Evolutionary conservation across 2,329 filamentous ascomycete genomes (phyloP).

Genomic region (Diaporthe eres): DNA sequence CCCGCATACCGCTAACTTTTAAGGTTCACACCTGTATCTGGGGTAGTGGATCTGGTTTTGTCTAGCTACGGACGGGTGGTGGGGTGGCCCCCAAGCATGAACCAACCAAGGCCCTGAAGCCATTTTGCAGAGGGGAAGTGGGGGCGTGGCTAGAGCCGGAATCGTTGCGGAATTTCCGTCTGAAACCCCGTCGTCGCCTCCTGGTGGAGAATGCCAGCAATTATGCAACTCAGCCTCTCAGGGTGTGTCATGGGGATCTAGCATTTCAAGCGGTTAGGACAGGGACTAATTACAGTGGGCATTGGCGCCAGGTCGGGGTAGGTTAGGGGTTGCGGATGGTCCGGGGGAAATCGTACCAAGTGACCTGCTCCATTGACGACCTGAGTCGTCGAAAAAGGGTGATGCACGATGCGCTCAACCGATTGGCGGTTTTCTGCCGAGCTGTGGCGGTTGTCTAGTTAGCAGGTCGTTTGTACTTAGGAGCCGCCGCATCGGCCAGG

Average conservation of each 20-base stretch:
- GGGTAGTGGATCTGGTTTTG: neutral
- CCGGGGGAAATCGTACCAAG: constrained; percentile 4
- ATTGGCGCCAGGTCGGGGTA: neutral
- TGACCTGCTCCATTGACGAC: constrained; percentile 35
- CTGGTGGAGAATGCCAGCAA: constrained; percentile 21
- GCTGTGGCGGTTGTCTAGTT: neutral
- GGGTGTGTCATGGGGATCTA: constrained; percentile 41
- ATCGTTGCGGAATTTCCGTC: constrained; percentile 21
- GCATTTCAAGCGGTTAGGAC: neutral
- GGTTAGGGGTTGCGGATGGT: neutral
- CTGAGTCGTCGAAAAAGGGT: constrained; percentile 30
- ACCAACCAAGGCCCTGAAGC: neutral
- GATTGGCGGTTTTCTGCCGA: constrained; percentile 4
- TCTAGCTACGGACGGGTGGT: neutral
- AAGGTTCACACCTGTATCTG: constrained; percentile 1
- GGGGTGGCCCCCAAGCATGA: neutral
- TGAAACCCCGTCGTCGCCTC: neutral
- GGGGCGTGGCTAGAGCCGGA: constrained; percentile 5
- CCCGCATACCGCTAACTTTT: constrained; percentile 7
- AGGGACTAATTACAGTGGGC: neutral
- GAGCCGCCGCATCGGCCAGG: neutral
- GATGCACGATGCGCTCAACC: constrained; percentile 12
- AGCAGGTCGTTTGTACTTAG: neutral
- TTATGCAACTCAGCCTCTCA: neutral
- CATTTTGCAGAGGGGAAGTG: neutral